Percentiles rank a stretch among this genome's conserved stretches.
phyloP scores from a whole-genome alignment of 2,329 filamentous ascomycete species.

The Fusarium sp. region DNA sequence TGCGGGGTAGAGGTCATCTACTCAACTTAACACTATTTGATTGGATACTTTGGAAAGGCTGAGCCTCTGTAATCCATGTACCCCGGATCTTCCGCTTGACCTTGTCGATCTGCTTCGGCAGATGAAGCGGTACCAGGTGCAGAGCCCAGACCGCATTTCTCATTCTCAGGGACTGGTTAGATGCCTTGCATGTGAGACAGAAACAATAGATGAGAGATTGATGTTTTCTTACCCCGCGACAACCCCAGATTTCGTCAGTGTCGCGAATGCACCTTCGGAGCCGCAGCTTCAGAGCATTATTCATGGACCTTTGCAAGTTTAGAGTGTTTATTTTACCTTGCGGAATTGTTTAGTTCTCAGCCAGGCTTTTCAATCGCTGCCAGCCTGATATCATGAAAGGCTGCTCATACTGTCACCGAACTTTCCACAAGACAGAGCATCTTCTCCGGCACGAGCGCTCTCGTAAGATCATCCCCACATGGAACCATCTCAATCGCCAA shows the following conservation, averaged over 20 bases:
- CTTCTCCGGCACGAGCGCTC: neutral
- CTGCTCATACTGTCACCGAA: neutral
- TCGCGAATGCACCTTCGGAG: neutral
- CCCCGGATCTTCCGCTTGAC: neutral
- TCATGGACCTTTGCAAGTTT: neutral
- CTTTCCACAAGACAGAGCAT: constrained; percentile 1
- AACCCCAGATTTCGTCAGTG: neutral
- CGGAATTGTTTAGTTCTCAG: neutral
- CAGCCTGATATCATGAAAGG: neutral
- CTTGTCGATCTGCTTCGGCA: neutral
- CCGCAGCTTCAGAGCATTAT: neutral
- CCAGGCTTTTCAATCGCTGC: no score
- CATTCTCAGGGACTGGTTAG: neutral
- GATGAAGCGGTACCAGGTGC: neutral
- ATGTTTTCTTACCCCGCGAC: neutral
- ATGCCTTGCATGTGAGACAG: neutral
- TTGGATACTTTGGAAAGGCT: neutral
- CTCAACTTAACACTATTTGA: neutral
- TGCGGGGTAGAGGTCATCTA: neutral
- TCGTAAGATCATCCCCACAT: neutral
- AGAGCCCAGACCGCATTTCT: neutral
- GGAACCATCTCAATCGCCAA: neutral
- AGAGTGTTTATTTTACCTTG: neutral
- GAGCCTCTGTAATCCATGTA: neutral
- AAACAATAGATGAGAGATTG: neutral